Percentiles rank a stretch among this genome's conserved stretches.
Evolutionary conservation across 1,139 yeast species (phyloP).

Genomic region (Pichia sp.): DNA sequence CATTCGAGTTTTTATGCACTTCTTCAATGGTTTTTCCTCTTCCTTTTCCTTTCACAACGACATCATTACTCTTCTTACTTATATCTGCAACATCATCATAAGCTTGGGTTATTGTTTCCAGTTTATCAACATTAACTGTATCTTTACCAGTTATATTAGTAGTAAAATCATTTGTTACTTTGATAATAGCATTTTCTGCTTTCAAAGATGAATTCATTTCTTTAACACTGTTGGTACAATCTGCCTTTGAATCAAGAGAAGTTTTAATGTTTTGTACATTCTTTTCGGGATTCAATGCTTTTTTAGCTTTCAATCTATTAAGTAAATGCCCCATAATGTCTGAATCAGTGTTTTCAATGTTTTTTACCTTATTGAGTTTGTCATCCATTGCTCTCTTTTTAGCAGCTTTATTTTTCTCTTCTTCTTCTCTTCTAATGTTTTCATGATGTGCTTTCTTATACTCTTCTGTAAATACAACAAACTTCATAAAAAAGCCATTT

Average conservation of each 20-base stretch:
- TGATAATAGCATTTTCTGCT: too few relatives aligned
- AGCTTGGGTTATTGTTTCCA: too few relatives aligned
- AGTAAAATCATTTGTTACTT: too few relatives aligned
- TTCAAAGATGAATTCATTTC: too few relatives aligned
- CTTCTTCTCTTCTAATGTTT: slow-evolving; percentile 74
- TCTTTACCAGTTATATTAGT: too few relatives aligned
- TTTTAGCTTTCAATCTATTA: slow-evolving; percentile 19
- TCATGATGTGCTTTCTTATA: slow-evolving; percentile 74
- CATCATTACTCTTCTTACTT: neutral
- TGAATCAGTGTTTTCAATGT: slow-evolving; percentile 4
- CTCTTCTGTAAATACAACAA: slow-evolving; percentile 65
- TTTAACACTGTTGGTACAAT: neutral
- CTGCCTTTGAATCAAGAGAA: neutral
- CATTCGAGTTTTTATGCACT: too few relatives aligned
- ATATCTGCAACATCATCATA: too few relatives aligned
- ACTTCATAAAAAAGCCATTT: slow-evolving; percentile 63
- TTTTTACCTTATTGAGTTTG: slow-evolving; percentile 29
- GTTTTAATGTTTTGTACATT: neutral
- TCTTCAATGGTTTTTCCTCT: too few relatives aligned
- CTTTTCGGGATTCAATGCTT: slow-evolving; percentile 15
- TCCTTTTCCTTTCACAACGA: neutral
- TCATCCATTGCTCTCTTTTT: slow-evolving; percentile 57
- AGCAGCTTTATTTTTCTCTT: slow-evolving; percentile 45
- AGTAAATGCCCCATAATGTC: slow-evolving; percentile 23
- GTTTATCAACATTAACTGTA: too few relatives aligned